Evolutionary conservation across 1,139 yeast species (phyloP).

Genomic region (Taphrina confusa): DNA sequence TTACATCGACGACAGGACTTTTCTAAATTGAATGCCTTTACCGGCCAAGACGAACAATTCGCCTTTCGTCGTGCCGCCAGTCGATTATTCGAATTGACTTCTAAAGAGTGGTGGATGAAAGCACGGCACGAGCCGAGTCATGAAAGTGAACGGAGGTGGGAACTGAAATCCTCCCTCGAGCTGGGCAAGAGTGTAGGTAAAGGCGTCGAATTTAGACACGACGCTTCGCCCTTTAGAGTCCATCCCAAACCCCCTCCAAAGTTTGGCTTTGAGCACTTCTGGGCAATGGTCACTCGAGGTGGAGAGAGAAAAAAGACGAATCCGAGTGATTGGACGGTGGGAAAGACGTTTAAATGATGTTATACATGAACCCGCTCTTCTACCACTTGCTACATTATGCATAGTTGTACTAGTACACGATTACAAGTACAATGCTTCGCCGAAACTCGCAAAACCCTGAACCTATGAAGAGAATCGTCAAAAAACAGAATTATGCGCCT

Average conservation of each 20-base stretch:
- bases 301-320: slow-evolving; percentile 57
- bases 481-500: no score
- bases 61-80: slow-evolving; percentile 73
- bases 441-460: background rate
- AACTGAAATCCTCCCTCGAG: background rate
- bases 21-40: slow-evolving; percentile 59
- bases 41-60: slow-evolving; percentile 77
- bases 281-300: slow-evolving; percentile 69
- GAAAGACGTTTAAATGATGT: background rate
- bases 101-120: slow-evolving; percentile 55
- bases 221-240: slow-evolving; percentile 35
- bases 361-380: no score
- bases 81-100: slow-evolving; percentile 66
- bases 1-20: slow-evolving; percentile 46
- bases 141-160: slow-evolving; percentile 25
- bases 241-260: slow-evolving; percentile 50
- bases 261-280: slow-evolving; percentile 57
- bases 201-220: slow-evolving; percentile 26
- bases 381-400: no score
- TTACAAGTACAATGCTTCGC: background rate
- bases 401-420: background rate
- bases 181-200: background rate
- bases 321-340: slow-evolving; percentile 21
- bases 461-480: no score
- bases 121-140: slow-evolving; percentile 32